Conservation (phyloP, 2,329 filamentous ascomycete genomes). For the Apiospora kogelbergensis region DNA sequence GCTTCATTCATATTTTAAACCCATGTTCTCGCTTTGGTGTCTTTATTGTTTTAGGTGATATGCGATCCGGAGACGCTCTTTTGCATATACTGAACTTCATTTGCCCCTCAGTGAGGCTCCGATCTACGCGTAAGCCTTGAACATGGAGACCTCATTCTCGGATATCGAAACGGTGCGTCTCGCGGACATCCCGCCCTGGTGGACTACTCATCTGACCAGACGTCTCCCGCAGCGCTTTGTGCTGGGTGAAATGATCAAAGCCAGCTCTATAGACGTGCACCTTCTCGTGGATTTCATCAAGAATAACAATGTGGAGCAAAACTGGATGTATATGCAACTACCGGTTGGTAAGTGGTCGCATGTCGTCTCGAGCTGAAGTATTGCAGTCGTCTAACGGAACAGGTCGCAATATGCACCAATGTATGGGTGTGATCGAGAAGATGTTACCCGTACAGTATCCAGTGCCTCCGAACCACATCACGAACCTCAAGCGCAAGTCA, state of each 20-base stretch:
- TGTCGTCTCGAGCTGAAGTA: background rate
- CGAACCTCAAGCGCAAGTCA: constrained; percentile 36
- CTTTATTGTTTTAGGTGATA: background rate
- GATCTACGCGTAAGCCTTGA: background rate
- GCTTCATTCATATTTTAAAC: background rate
- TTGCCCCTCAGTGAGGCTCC: constrained; percentile 1
- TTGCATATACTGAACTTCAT: background rate
- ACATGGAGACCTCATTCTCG: constrained; percentile 47
- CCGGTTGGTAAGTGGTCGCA: constrained; percentile 40
- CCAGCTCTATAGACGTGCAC: constrained; percentile 48
- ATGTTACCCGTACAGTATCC: constrained; percentile 36
- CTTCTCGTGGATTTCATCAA: constrained; percentile 48
- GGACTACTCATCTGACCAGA: background rate
- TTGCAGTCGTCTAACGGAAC: constrained; percentile 23
- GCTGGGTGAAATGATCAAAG: constrained; percentile 58
- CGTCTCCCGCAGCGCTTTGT: constrained; percentile 49
- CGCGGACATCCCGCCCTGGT: constrained; percentile 15
- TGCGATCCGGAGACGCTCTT: constrained; percentile 1
- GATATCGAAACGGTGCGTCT: constrained; percentile 52
- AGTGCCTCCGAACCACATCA: constrained; percentile 24
- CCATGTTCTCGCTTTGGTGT: background rate
- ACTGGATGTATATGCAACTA: constrained; percentile 50
- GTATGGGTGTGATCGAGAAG: constrained; percentile 39
- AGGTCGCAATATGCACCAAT: constrained; percentile 51
- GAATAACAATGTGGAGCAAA: constrained; percentile 38